Percentiles rank a stretch among this genome's conserved stretches.
Evolutionary conservation across 129 eudicot genomes (phyloP).

Genomic region (Arctium minus): DNA sequence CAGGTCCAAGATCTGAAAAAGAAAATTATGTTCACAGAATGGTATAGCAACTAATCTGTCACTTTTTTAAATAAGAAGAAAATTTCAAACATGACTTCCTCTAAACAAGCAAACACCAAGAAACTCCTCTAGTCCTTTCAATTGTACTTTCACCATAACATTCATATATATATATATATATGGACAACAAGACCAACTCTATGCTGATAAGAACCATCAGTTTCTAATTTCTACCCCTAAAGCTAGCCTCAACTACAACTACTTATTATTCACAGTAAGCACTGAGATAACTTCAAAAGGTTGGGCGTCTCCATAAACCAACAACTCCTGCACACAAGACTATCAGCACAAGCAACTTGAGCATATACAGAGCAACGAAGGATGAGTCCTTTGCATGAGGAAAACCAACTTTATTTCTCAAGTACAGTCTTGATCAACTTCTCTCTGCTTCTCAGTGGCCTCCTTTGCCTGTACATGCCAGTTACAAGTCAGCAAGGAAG

Average conservation of each 20-base stretch:
- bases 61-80: no score
- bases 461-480: no score
- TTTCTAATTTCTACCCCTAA: not conserved
- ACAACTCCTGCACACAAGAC: conserved; percentile 40
- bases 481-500: no score
- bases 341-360: conserved; percentile 34
- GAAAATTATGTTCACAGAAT: not conserved
- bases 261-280: conserved; percentile 10
- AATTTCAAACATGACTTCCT: not conserved
- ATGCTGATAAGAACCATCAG: not conserved
- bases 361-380: conserved; percentile 15
- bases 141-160: not conserved
- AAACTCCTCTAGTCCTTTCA: not conserved
- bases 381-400: not conserved
- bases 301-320: conserved; percentile 34
- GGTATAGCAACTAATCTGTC: not conserved
- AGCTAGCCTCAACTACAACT: not conserved
- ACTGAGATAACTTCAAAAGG: conserved; percentile 11
- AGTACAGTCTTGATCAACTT: no score
- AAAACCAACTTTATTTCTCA: no score
- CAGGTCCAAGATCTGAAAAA: no score
- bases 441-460: no score
- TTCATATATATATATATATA: no score
- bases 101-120: not conserved
- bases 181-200: not conserved